These are phyloP conservation scores for Mycena galopus DNA, from an alignment of 768 basidiomycete species.

Conservation along the genomic window DNA sequence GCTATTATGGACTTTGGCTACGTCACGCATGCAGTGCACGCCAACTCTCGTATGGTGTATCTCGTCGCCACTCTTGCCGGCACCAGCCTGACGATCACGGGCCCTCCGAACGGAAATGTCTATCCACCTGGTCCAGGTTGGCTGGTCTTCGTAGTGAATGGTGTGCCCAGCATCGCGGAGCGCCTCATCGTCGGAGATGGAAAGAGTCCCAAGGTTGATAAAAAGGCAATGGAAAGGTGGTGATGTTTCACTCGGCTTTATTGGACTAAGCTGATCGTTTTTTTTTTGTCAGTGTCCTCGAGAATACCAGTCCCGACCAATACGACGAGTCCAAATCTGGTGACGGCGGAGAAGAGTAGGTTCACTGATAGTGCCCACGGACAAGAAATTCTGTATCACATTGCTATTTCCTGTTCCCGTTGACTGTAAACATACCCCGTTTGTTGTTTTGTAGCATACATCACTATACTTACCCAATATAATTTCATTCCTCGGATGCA, in stretches of 20 bases:
- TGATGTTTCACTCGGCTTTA: slow-evolving; percentile 38
- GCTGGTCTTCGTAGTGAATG: slow-evolving; percentile 75
- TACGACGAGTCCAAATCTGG: slow-evolving; percentile 56
- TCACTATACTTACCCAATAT: slow-evolving; percentile 26
- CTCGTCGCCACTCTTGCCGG: slow-evolving; percentile 57
- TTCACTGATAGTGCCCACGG: slow-evolving; percentile 1
- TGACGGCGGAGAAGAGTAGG: slow-evolving; percentile 30
- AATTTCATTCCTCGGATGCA: slow-evolving; percentile 1
- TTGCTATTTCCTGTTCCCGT: slow-evolving; percentile 20
- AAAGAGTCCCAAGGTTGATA: slow-evolving; percentile 67
- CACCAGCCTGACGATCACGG: slow-evolving; percentile 66
- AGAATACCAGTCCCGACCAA: slow-evolving; percentile 63
- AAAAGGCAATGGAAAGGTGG: slow-evolving; percentile 70
- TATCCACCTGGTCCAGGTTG: slow-evolving; percentile 90
- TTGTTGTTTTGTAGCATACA: slow-evolving; percentile 36
- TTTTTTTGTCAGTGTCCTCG: slow-evolving; percentile 57
- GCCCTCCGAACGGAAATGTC: slow-evolving; percentile 72
- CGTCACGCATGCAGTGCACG: slow-evolving; percentile 82
- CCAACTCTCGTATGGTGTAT: slow-evolving; percentile 83
- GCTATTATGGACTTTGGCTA: slow-evolving; percentile 87
- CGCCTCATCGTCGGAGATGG: slow-evolving; percentile 81
- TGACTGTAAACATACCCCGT: slow-evolving; percentile 18
- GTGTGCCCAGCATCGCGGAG: slow-evolving; percentile 72
- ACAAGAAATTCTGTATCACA: slow-evolving; percentile 26
- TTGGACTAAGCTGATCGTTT: background rate